These are phyloP conservation scores for Mucor piriformis DNA, from an alignment of 371 early-diverging fungal species.

Conservation along the genomic window DNA sequence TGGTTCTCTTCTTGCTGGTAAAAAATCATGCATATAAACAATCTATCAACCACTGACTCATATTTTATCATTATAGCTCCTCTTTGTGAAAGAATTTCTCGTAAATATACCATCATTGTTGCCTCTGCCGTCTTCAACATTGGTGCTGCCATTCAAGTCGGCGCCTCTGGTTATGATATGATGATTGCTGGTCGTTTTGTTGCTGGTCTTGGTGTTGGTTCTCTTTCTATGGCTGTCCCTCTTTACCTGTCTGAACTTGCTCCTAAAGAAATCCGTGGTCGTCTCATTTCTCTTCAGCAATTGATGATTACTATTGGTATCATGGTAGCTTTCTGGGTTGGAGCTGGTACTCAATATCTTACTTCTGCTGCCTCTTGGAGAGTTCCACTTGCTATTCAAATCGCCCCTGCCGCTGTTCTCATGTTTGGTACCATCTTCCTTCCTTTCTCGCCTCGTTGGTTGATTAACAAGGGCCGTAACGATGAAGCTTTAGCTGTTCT, in stretches of 20 bases:
- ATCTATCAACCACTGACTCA: background rate
- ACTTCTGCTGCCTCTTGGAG: conserved; percentile 40
- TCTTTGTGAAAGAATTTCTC: conserved; percentile 41
- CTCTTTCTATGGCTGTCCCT: conserved; percentile 66
- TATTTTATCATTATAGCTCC: conserved; percentile 24
- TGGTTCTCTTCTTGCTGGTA: conserved; percentile 52
- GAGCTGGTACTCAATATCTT: conserved; percentile 39
- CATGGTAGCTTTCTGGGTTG: conserved; percentile 55
- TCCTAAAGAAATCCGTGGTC: conserved; percentile 56
- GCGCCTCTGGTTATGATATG: conserved; percentile 50
- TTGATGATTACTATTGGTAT: conserved; percentile 52
- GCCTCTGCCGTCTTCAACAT: conserved; percentile 37
- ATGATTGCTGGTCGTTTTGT: conserved; percentile 72
- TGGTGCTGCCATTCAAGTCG: conserved; percentile 60
- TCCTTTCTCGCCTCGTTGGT: conserved; percentile 67
- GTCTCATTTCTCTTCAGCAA: conserved; percentile 53
- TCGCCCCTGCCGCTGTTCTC: conserved; percentile 51
- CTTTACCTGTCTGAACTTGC: conserved; percentile 65
- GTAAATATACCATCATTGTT: conserved; percentile 45
- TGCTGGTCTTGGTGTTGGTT: conserved; percentile 81
- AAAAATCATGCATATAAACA: background rate
- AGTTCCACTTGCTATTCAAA: conserved; percentile 58
- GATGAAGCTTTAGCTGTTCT: conserved; percentile 81
- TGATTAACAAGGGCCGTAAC: conserved; percentile 55
- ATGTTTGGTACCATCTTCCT: conserved; percentile 52